phyloP scores from a whole-genome alignment of 2,329 filamentous ascomycete genomes.

The Tolypocladium ovalisporum region DNA sequence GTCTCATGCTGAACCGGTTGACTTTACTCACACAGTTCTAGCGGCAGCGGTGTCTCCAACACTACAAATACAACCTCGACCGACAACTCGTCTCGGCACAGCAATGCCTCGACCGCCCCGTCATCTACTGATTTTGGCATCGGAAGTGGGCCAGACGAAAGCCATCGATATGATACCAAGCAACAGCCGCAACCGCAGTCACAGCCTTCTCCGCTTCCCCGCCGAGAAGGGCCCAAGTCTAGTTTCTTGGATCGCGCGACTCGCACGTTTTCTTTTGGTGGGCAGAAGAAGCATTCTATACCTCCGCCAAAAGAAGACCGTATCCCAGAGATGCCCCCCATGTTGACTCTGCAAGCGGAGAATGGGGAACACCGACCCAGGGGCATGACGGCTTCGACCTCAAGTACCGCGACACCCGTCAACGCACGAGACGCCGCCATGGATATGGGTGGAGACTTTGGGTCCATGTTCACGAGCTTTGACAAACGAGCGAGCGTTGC shows the following conservation, averaged over 20 bases:
- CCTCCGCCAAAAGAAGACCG: constrained; percentile 17
- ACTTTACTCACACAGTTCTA: constrained; percentile 28
- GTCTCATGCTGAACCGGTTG: neutral
- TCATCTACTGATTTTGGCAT: constrained; percentile 37
- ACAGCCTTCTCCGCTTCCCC: constrained; percentile 23
- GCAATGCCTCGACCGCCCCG: constrained; percentile 50
- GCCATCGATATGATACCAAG: constrained; percentile 16
- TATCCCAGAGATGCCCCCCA: constrained; percentile 25
- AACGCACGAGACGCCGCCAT: constrained; percentile 31
- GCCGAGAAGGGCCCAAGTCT: constrained; percentile 34
- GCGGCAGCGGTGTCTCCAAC: constrained; percentile 50
- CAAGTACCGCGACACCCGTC: constrained; percentile 41
- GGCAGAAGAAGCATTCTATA: constrained; percentile 35
- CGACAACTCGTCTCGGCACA: constrained; percentile 51
- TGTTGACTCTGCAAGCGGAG: constrained; percentile 22
- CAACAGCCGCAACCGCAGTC: constrained; percentile 17
- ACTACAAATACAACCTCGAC: constrained; percentile 48
- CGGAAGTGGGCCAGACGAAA: constrained; percentile 15
- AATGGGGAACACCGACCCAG: constrained; percentile 27
- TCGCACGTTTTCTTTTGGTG: constrained; percentile 50
- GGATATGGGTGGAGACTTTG: constrained; percentile 47
- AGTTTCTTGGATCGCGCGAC: constrained; percentile 45
- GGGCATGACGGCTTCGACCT: constrained; percentile 43
- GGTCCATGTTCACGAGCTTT: constrained; percentile 43
- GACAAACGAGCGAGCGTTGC: constrained; percentile 42